Base-by-base conservation (phyloP, 2,329 filamentous ascomycete genomes). In the Cyclaneusma minus region DNA sequence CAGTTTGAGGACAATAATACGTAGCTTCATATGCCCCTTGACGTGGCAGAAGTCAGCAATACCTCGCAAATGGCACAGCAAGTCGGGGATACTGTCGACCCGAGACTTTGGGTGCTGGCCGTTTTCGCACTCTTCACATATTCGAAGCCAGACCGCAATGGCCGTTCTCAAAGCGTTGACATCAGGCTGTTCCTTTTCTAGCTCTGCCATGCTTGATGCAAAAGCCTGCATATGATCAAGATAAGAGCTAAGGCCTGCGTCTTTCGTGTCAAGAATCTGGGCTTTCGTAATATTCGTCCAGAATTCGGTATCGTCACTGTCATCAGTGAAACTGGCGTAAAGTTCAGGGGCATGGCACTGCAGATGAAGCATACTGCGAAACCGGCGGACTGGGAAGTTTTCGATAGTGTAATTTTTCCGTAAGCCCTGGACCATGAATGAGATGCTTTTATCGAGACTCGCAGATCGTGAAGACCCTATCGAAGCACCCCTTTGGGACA, bases 11-110 rank as follows among this genome's bases (percentile, higher is more conserved):
- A 58, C 49, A 6, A 52, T 51, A 24, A 69, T 41, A 22, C 58
- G 54, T 14, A 57, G 41, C 25, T 55, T 57, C 36, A 62, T 61
- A 16, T 64, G 51, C 2, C 68, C 69, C 29, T 65, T 60, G 21
- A 69, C 60, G 25, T 62, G 60, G 4, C 72, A 53, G 36, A 61
- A 75, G 30, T 71, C 64, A 6, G 61, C 52, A 21, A 68, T 47
- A 2, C 59, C 54, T 28, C 60, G 54, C 19, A 77, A 47, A 25
- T 69, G 61, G 16, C 54, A 39, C 9, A 65, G 34, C 43, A 65
- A 59, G 23, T 50, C 47, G 11, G 57, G 52, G 6, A 55, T 37
- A 36, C 68, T 57, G 23, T 68, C 62, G n/a, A 76, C 41, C 9
- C 47, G 43, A 8, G 46, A 40, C 9, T 49, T 31, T 11, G 73